These are phyloP conservation scores for Aspergillus sp. DNA, from an alignment of 2,329 filamentous ascomycete species.

Conservation along the genomic window DNA sequence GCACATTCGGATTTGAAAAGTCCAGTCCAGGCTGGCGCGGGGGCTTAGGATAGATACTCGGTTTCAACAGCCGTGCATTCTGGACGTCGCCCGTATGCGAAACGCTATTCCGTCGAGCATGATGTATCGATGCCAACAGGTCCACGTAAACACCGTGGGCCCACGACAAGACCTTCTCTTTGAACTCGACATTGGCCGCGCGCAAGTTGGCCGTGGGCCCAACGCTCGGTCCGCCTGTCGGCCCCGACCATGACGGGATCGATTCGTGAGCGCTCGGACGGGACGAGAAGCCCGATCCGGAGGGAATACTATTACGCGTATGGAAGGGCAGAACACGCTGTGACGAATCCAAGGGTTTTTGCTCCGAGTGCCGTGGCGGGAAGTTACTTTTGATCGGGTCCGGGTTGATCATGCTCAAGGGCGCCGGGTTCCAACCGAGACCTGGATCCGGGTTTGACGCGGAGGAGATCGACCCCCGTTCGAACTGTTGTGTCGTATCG, in stretches of 20 bases:
- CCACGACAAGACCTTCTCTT: slow-evolving; percentile 66
- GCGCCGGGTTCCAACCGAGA: slow-evolving; percentile 32
- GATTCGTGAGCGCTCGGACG: slow-evolving; percentile 22
- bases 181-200: slow-evolving; percentile 54
- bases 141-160: slow-evolving; percentile 74
- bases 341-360: slow-evolving; percentile 27
- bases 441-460: slow-evolving; percentile 25
- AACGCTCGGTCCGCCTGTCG: slow-evolving; percentile 15
- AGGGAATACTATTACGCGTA: slow-evolving; percentile 20
- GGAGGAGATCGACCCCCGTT: slow-evolving; percentile 25
- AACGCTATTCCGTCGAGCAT: slow-evolving; percentile 45
- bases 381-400: slow-evolving; percentile 37
- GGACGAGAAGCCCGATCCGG: slow-evolving; percentile 18
- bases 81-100: slow-evolving; percentile 45
- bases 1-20: slow-evolving; percentile 38
- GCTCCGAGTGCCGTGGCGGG: slow-evolving; percentile 37
- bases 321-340: slow-evolving; percentile 29
- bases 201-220: slow-evolving; percentile 21
- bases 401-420: slow-evolving; percentile 25
- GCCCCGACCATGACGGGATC: slow-evolving; percentile 25
- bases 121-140: slow-evolving; percentile 64
- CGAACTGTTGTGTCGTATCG: slow-evolving; percentile 31
- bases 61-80: slow-evolving; percentile 48
- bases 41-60: slow-evolving; percentile 61
- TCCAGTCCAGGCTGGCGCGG: slow-evolving; percentile 57